These are phyloP conservation scores for Biscutella laevigata DNA, from an alignment of 441 rosid species.

Conservation along the genomic window DNA sequence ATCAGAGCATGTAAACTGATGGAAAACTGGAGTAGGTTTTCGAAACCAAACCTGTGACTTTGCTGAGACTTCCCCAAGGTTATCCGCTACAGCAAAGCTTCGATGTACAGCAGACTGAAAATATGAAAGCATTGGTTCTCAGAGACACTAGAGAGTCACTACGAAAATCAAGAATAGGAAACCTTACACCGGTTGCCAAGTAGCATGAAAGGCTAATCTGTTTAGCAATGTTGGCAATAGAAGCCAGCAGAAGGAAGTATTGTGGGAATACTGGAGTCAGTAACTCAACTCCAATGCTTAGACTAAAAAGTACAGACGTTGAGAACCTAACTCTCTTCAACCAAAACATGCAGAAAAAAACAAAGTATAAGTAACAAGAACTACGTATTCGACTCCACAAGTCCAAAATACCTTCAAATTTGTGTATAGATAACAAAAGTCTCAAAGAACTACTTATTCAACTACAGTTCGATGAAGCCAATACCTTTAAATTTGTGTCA, in stretches of 20 bases:
- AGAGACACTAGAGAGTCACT: not conserved
- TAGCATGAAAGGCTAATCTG: slow-evolving; percentile 82
- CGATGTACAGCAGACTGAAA: slow-evolving; percentile 72
- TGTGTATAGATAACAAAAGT: too few species aligned
- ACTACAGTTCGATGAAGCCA: not conserved
- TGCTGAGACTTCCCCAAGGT: slow-evolving; percentile 92
- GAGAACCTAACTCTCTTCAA: slow-evolving; percentile 79
- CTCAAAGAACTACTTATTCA: too few species aligned
- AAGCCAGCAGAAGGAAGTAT: slow-evolving; percentile 74
- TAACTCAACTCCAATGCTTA: slow-evolving; percentile 89
- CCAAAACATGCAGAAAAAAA: not conserved
- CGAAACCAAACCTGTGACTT: slow-evolving; percentile 52
- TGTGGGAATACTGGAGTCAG: slow-evolving; percentile 72
- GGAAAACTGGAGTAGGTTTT: slow-evolving; percentile 5
- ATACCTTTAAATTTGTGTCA: slow-evolving; percentile 88
- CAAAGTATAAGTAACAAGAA: not conserved
- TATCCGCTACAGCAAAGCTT: slow-evolving; percentile 89
- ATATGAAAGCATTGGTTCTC: not conserved
- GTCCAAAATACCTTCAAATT: too few species aligned
- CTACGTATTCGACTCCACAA: too few species aligned
- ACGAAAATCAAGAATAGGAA: not conserved
- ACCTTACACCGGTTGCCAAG: slow-evolving; percentile 81
- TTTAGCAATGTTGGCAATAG: slow-evolving; percentile 77
- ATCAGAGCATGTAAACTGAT: not conserved
- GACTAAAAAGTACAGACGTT: slow-evolving; percentile 75